phyloP scores from a whole-genome alignment of 83 land plant species.

The Picea engelmannii region DNA sequence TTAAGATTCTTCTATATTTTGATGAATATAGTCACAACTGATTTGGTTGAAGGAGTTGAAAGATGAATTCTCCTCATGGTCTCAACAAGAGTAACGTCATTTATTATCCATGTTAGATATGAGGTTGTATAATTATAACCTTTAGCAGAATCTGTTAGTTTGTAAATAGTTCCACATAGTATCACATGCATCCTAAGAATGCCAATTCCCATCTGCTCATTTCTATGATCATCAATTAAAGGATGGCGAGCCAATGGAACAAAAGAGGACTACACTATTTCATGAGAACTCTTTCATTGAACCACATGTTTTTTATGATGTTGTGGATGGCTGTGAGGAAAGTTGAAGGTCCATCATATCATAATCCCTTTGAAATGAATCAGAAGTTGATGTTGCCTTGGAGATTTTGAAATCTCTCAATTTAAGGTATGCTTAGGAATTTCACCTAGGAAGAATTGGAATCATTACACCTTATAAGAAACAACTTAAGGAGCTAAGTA shows the following conservation, averaged over 20 bases:
- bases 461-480: conserved; percentile 88
- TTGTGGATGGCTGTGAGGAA: conserved; percentile 53
- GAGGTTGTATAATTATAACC: background rate
- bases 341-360: conserved; percentile 45
- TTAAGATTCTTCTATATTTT: too few relatives aligned
- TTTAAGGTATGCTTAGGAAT: conserved; percentile 76
- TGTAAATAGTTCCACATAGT: conserved; percentile 28
- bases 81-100: too few relatives aligned
- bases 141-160: background rate
- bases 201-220: conserved; percentile 78
- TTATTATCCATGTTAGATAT: background rate
- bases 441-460: conserved; percentile 58
- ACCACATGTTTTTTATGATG: conserved; percentile 44
- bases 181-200: conserved; percentile 97
- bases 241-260: conserved; percentile 51
- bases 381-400: conserved; percentile 79
- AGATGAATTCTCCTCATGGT: too few relatives aligned
- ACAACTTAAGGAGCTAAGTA: conserved; percentile 67
- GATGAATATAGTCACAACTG: too few relatives aligned
- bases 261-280: conserved; percentile 58
- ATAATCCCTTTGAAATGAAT: conserved; percentile 72
- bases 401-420: conserved; percentile 50
- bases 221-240: conserved; percentile 79
- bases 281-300: conserved; percentile 67
- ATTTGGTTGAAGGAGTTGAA: too few relatives aligned